phyloP scores from a whole-genome alignment of 2,329 filamentous ascomycete genomes.

The Colletotrichum acutatum region DNA sequence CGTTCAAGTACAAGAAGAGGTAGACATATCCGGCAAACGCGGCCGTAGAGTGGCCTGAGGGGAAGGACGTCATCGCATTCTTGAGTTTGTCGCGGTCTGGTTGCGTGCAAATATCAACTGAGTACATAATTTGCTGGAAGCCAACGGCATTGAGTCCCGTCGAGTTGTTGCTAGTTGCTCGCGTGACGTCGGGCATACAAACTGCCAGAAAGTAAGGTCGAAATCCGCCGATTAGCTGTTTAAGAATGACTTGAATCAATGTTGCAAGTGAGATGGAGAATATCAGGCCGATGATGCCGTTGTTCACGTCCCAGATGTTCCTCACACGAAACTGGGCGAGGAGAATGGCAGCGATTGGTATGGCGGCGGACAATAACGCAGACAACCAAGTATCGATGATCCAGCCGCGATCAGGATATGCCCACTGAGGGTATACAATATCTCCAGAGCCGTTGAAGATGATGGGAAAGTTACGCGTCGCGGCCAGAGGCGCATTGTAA shows the following conservation, averaged over 20 bases:
- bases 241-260: slow-evolving; percentile 74
- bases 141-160: slow-evolving; percentile 58
- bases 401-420: slow-evolving; percentile 72
- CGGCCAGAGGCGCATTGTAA: slow-evolving; percentile 64
- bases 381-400: slow-evolving; percentile 70
- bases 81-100: slow-evolving; percentile 65
- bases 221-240: slow-evolving; percentile 73
- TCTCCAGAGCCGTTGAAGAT: slow-evolving; percentile 67
- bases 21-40: slow-evolving; percentile 73
- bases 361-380: slow-evolving; percentile 63
- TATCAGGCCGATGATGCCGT: slow-evolving; percentile 69
- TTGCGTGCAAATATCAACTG: slow-evolving; percentile 68
- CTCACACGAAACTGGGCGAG: slow-evolving; percentile 67
- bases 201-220: slow-evolving; percentile 73
- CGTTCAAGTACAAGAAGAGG: slow-evolving; percentile 75
- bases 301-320: slow-evolving; percentile 70
- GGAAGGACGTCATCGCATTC: slow-evolving; percentile 72
- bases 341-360: slow-evolving; percentile 68
- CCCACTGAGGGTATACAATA: slow-evolving; percentile 71
- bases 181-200: slow-evolving; percentile 67
- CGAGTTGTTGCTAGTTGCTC: slow-evolving; percentile 50
- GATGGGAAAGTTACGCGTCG: slow-evolving; percentile 70
- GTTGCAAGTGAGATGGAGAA: slow-evolving; percentile 69
- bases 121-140: slow-evolving; percentile 71
- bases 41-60: slow-evolving; percentile 74